Conservation (phyloP, 2,329 filamentous ascomycete species). For the Trichophyton verrucosum region DNA sequence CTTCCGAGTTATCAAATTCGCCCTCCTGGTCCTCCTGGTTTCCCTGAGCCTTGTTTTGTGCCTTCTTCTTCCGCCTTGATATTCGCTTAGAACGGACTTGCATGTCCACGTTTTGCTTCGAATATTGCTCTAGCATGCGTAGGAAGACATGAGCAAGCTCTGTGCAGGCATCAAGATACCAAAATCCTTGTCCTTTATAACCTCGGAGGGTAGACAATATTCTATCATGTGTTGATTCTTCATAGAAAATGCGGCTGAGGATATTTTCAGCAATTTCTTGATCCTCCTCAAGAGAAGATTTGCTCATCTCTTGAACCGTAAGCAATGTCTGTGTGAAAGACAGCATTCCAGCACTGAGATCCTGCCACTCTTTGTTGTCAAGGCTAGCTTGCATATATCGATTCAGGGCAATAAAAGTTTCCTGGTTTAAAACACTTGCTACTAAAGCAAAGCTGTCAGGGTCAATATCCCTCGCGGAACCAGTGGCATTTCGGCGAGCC, state of each 20-base stretch:
- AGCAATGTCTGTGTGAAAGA: conserved; percentile 91
- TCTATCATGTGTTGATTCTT: conserved; percentile 83
- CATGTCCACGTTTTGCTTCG: conserved; percentile 87
- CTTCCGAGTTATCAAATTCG: conserved; percentile 45
- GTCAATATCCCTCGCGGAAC: conserved; percentile 43
- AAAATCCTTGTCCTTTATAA: conserved; percentile 91
- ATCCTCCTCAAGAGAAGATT: conserved; percentile 76
- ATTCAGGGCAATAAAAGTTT: conserved; percentile 84
- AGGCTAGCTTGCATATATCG: conserved; percentile 65
- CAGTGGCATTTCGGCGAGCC: conserved; percentile 38
- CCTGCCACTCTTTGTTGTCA: conserved; percentile 76
- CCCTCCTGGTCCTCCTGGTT: conserved; percentile 23
- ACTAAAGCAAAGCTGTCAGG: conserved; percentile 73
- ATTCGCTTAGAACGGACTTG: conserved; percentile 75
- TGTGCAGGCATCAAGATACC: conserved; percentile 83
- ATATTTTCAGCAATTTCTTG: conserved; percentile 98
- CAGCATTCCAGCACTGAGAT: conserved; percentile 76
- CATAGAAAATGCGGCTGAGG: conserved; percentile 93
- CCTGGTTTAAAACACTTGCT: conserved; percentile 80
- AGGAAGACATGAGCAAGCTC: conserved; percentile 86
- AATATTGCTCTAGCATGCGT: conserved; percentile 81
- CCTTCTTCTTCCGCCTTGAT: conserved; percentile 59
- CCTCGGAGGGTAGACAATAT: conserved; percentile 65
- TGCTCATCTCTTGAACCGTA: conserved; percentile 84
- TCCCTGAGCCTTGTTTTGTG: conserved; percentile 42